phyloP scores from a whole-genome alignment of 371 early-diverging fungal species.

The Dichotomocladium elegans region DNA sequence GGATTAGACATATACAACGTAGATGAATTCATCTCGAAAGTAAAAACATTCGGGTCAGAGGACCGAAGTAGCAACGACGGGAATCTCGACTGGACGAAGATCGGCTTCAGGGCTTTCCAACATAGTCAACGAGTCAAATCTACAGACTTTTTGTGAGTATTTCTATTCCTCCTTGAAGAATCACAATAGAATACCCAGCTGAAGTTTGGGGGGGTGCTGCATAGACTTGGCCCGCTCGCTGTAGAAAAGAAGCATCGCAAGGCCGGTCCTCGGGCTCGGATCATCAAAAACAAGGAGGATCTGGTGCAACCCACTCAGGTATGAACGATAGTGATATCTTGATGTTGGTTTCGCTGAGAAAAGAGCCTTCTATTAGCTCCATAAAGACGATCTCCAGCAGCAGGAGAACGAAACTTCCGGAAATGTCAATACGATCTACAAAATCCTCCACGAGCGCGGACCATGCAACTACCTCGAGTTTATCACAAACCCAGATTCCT shows the following conservation, averaged over 20 bases:
- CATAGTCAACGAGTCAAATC: constrained; percentile 57
- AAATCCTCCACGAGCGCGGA: constrained; percentile 52
- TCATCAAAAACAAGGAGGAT: constrained; percentile 43
- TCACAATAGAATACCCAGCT: neutral
- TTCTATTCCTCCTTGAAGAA: neutral
- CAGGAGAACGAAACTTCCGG: constrained; percentile 89
- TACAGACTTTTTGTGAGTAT: constrained; percentile 68
- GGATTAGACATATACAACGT: constrained; percentile 67
- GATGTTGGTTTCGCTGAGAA: neutral
- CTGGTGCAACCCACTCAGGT: constrained; percentile 35
- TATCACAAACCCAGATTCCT: constrained; percentile 87
- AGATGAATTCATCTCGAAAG: constrained; percentile 66
- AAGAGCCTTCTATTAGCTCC: constrained; percentile 41
- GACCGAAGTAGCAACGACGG: neutral
- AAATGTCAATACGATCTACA: constrained; percentile 67
- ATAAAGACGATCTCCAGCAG: constrained; percentile 67
- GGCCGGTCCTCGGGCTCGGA: constrained; percentile 17
- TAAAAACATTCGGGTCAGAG: constrained; percentile 42
- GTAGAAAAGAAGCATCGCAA: constrained; percentile 59
- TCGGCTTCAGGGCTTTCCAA: constrained; percentile 57
- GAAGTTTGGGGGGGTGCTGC: neutral
- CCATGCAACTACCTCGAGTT: constrained; percentile 80
- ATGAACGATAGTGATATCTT: neutral
- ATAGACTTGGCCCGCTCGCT: constrained; percentile 65
- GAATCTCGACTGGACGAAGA: constrained; percentile 56